Conservation (phyloP, 2,329 filamentous ascomycete species). For the Trichoderma aggressivum region DNA sequence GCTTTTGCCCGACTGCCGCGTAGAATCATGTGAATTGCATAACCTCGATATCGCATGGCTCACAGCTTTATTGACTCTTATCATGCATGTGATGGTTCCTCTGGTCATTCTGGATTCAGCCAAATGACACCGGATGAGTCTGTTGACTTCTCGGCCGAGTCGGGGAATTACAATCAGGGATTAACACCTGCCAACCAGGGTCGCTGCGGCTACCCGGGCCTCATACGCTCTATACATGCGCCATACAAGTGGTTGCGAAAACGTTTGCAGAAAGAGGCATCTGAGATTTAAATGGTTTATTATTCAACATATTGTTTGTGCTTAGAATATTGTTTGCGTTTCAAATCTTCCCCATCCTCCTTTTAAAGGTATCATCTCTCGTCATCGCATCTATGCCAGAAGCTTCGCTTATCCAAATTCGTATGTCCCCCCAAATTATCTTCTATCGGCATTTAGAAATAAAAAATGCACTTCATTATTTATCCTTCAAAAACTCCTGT, state of each 20-base stretch:
- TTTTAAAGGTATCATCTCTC: not conserved
- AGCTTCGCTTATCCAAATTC: not conserved
- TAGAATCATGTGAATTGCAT: not conserved
- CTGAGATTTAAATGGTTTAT: no score
- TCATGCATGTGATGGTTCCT: not conserved
- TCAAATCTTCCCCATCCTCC: not conserved
- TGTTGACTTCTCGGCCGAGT: not conserved
- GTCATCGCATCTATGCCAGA: not conserved
- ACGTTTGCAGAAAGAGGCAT: no score
- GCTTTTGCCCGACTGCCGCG: not conserved
- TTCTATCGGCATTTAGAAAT: not conserved
- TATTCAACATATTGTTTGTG: no score
- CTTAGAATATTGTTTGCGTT: not conserved
- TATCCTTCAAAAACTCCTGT: slow-evolving; percentile 32
- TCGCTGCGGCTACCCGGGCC: not conserved
- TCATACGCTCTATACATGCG: not conserved
- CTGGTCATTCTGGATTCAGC: not conserved
- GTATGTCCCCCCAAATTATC: not conserved
- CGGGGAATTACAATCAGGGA: not conserved
- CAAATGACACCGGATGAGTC: not conserved
- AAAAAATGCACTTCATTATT: not conserved
- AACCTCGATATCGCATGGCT: not conserved
- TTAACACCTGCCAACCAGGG: not conserved
- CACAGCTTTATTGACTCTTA: not conserved
- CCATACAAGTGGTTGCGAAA: not conserved